Evolutionary conservation across 352 stramenopile species (phyloP), one percentile per base, ranked within the genome.

Genomic region (Pythium dissimile): DNA sequence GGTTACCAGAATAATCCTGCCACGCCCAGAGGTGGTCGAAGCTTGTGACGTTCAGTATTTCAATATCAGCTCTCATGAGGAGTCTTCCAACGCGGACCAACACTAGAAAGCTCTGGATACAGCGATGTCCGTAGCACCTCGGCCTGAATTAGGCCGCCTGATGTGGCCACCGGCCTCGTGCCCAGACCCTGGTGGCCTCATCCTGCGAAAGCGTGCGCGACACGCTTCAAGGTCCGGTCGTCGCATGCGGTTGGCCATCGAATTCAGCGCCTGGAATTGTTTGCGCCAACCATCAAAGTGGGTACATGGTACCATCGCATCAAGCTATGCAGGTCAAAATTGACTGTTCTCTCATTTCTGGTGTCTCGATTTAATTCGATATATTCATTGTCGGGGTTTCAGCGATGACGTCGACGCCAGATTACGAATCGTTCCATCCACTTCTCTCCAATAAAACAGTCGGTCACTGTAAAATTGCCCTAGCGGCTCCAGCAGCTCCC

Each of bases 171-270:
- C n/a, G n/a, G n/a, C n/a, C n/a, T n/a, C n/a, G n/a, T n/a, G n/a
- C n/a, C n/a, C n/a, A n/a, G n/a, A n/a, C n/a, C n/a, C n/a, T n/a
- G n/a, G n/a, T n/a, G n/a, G n/a, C n/a, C n/a, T n/a, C 21, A 32
- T 28, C 42, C 12, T 23, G 7, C 16, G 23, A 48, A 38, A 35
- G 50, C 49, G 49, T 56, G 49, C 49, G 49, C 49, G 49, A 58
- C 50, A 58, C 50, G 50, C 50, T 58, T 54, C 47, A 54, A 54
- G 47, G 20, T 54, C 30, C 31, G n/a, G 31, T 43, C 32, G 30
- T 23, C 21, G 23, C 23, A 35, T 21, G 24, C 38, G 48, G 35
- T 57, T 39, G 49, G 35, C 15, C n/a, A 21, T 23, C 34, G 8
- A 20, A 48, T 49, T 2, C 9, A 30, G 3, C 6, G 23, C 34